Conservation (phyloP, 1,284 basidiomycete genomes). For the Apiotrichum akiyoshidainum region DNA sequence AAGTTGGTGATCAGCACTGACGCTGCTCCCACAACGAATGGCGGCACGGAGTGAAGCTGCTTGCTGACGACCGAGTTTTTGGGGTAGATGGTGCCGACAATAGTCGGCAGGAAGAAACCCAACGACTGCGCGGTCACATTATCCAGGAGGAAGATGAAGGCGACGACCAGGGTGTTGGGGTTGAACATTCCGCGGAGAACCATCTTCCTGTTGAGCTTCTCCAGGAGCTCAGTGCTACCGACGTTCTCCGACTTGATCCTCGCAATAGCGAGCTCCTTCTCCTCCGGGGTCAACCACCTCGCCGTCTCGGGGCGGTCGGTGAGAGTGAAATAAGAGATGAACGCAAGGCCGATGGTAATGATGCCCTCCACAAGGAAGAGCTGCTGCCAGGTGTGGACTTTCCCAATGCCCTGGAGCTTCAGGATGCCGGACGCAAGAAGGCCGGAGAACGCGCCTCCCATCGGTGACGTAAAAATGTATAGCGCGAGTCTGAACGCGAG, state of each 20-base stretch:
- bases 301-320: slow-evolving; percentile 30
- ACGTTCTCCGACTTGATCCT: slow-evolving; percentile 31
- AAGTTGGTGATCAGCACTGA: slow-evolving; percentile 34
- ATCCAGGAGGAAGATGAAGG: slow-evolving; percentile 47
- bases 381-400: slow-evolving; percentile 21
- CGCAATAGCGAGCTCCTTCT: slow-evolving; percentile 27
- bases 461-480: slow-evolving; percentile 15
- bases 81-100: slow-evolving; percentile 34
- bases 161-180: slow-evolving; percentile 29
- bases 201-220: slow-evolving; percentile 14
- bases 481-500: slow-evolving; percentile 19
- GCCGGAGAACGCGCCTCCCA: slow-evolving; percentile 22
- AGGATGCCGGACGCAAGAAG: slow-evolving; percentile 24
- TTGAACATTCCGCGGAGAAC: slow-evolving; percentile 21
- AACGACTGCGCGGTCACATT: slow-evolving; percentile 39
- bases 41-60: slow-evolving; percentile 47
- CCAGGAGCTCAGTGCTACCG: slow-evolving; percentile 20
- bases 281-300: slow-evolving; percentile 23
- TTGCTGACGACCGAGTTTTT: slow-evolving; percentile 23
- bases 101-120: slow-evolving; percentile 34
- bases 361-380: slow-evolving; percentile 38
- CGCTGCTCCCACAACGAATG: slow-evolving; percentile 40
- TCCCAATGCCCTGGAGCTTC: slow-evolving; percentile 22
- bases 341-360: slow-evolving; percentile 30
- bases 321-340: slow-evolving; percentile 30